Evolutionary conservation across 192 early-diverging fungal genomes (phyloP).

Genomic region (Oehlia diaphana): DNA sequence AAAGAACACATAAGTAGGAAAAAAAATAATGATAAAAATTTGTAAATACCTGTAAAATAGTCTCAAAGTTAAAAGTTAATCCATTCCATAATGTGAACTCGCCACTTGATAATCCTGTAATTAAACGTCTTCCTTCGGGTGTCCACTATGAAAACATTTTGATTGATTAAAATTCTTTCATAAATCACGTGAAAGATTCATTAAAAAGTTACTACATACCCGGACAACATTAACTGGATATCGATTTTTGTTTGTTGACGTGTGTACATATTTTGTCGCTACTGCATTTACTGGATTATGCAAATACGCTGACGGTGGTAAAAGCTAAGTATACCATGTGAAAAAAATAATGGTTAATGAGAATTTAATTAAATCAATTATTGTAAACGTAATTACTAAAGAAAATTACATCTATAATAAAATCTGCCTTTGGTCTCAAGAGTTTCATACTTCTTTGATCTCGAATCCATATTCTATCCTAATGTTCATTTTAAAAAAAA

Average conservation of each 20-base stretch:
- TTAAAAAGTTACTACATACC: conserved; percentile 42
- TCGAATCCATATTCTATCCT: conserved; percentile 57
- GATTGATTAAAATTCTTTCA: neutral
- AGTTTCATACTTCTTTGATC: conserved; percentile 54
- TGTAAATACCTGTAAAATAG: conserved; percentile 77
- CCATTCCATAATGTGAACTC: conserved; percentile 99
- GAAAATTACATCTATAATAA: conserved; percentile 67
- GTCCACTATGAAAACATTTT: conserved; percentile 69
- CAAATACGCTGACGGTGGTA: conserved; percentile 67
- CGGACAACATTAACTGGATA: conserved; percentile 89
- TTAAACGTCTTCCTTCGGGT: conserved; percentile 90
- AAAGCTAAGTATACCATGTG: conserved; percentile 43
- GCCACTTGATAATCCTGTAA: conserved; percentile 90
- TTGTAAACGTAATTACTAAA: conserved; percentile 14
- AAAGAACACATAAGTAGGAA: conserved; percentile 18
- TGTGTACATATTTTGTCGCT: conserved; percentile 85
- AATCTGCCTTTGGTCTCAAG: conserved; percentile 71
- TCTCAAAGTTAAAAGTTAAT: conserved; percentile 97
- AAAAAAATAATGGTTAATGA: neutral
- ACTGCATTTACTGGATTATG: conserved; percentile 72
- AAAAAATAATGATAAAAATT: neutral
- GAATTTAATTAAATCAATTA: neutral
- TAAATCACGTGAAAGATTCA: too few species aligned
- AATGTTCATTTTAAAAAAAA: neutral
- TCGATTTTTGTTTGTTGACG: conserved; percentile 90